phyloP scores from a whole-genome alignment of 2,329 filamentous ascomycete species.

The Pyrenochaeta sp. region DNA sequence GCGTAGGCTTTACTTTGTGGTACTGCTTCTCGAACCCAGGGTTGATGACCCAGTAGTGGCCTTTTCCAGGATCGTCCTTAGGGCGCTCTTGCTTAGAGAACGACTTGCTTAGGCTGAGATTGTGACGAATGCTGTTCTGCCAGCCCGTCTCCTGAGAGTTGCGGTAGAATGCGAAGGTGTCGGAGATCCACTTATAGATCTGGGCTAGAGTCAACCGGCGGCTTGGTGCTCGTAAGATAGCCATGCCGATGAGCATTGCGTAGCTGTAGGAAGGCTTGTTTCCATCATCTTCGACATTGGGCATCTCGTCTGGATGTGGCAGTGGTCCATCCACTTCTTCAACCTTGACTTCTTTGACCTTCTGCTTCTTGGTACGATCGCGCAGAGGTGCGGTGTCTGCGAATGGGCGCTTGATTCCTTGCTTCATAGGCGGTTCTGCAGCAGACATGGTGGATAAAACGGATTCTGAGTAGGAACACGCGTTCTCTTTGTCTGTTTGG shows the following conservation, averaged over 20 bases:
- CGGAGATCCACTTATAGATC: slow-evolving; percentile 99
- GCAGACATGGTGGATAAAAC: slow-evolving; percentile 38
- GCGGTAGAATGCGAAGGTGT: slow-evolving; percentile 85
- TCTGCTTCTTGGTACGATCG: slow-evolving; percentile 76
- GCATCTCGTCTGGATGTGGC: slow-evolving; percentile 81
- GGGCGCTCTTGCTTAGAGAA: slow-evolving; percentile 95
- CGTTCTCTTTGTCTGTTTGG: slow-evolving; percentile 60
- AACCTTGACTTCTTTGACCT: slow-evolving; percentile 61
- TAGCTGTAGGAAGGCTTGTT: slow-evolving; percentile 92
- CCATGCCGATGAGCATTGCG: slow-evolving; percentile 94
- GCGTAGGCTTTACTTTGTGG: slow-evolving; percentile 81
- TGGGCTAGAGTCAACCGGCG: slow-evolving; percentile 88
- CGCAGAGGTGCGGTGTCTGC: slow-evolving; percentile 78
- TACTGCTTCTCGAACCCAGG: slow-evolving; percentile 89
- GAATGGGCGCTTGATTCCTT: slow-evolving; percentile 65
- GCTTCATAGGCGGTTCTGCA: slow-evolving; percentile 40
- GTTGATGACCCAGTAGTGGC: slow-evolving; percentile 95
- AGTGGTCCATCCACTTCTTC: slow-evolving; percentile 59
- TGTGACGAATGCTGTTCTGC: slow-evolving; percentile 99
- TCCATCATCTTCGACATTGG: slow-evolving; percentile 82
- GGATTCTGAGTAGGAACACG: slow-evolving; percentile 48
- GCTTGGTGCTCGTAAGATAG: slow-evolving; percentile 85
- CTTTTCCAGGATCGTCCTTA: slow-evolving; percentile 97
- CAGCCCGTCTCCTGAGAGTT: slow-evolving; percentile 84
- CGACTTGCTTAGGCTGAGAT: slow-evolving; percentile 94